These are phyloP conservation scores for Fusarium brachygibbosum DNA, from an alignment of 2,329 filamentous ascomycete genomes.

Conservation along the genomic window DNA sequence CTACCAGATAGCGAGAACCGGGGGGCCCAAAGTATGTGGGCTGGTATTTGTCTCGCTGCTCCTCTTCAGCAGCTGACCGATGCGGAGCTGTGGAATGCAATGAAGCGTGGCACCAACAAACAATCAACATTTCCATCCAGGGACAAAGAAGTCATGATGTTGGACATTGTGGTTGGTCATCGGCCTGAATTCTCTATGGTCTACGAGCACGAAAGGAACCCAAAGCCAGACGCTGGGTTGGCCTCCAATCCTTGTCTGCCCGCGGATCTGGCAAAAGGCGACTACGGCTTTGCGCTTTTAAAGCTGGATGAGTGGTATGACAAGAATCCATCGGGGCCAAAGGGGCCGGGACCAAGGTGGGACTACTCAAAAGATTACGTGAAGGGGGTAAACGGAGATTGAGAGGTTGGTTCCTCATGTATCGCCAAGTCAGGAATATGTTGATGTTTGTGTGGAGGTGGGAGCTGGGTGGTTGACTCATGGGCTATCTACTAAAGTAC, in stretches of 20 bases:
- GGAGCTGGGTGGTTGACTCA: no score
- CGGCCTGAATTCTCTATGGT: background rate
- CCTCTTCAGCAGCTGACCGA: background rate
- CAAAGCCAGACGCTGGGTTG: background rate
- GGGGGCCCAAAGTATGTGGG: background rate
- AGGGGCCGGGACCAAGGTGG: background rate
- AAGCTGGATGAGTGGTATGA: constrained; percentile 8
- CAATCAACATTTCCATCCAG: background rate
- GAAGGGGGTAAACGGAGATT: no score
- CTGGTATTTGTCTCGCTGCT: background rate
- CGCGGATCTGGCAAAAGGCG: background rate
- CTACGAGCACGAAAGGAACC: background rate
- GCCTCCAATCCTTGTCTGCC: background rate
- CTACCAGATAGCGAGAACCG: background rate
- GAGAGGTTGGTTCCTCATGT: no score
- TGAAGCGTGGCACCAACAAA: background rate
- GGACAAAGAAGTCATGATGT: background rate
- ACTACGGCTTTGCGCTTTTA: constrained; percentile 5
- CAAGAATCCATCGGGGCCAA: background rate
- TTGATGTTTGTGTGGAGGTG: no score
- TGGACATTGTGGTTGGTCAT: background rate
- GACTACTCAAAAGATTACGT: background rate
- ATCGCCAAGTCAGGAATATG: no score
- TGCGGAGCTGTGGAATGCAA: background rate
- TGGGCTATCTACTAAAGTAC: no score